Base-by-base conservation (phyloP, 192 early-diverging fungal genomes). In the Chytriomyces sp. region DNA sequence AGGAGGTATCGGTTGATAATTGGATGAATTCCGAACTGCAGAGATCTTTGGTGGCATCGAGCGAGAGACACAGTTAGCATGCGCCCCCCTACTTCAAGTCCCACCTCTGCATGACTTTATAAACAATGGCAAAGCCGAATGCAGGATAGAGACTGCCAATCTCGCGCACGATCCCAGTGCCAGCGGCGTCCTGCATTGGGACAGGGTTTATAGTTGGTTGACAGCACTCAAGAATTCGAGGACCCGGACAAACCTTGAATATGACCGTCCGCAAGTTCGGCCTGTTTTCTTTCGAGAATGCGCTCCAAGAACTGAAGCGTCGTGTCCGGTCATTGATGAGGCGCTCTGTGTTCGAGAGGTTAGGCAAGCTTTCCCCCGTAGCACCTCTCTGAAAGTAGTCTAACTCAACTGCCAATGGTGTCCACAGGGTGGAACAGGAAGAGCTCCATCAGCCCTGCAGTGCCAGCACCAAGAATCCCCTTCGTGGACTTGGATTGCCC, bases 371-470 rank as follows among this genome's bases (percentile, higher is more conserved):
- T 31, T 26, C 0, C 10, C 26, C 30, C 56, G 26, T 0, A 10
- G 12, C 26, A 26, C 26, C 17, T n/a, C n/a, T n/a, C n/a, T n/a
- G n/a, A n/a, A n/a, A n/a, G n/a, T n/a, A n/a, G n/a, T n/a, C n/a
- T n/a, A 10, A 26, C 39, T 49, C 39, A 49, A 58, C 63, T 65
- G 10, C 28, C 37, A 22, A 65, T 89, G 2, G 95, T 96, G 82
- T 96, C 95, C 38, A 96, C 89, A 56, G 95, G 95, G 76, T 96
- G 95, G 87, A 96, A 96, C 52, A 92, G 84, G 69, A 92, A 83
- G 57, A 96, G 85, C 83, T 96, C 95, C 30, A 93, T 83, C 75
- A 95, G 86, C 52, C 94, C 95, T 59, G 93, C 70, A 30, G 38
- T 30, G 17, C 58, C 70, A 19, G 70, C 70, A 10, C 58, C 59